phyloP scores from a whole-genome alignment of 2,329 filamentous ascomycete genomes.

The Penicillium verrucosum region DNA sequence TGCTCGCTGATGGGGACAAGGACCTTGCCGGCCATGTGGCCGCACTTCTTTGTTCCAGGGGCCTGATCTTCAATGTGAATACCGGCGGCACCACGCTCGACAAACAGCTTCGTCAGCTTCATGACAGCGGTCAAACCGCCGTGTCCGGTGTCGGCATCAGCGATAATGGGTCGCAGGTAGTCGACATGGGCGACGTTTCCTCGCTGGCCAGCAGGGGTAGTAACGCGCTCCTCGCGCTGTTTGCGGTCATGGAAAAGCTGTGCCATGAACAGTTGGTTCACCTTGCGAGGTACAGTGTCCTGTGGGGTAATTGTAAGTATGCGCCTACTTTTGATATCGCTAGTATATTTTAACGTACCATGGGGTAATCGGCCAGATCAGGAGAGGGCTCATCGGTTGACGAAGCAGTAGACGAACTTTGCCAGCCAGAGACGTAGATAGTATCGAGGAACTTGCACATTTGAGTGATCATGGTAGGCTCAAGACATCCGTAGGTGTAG shows the following conservation, averaged over 20 bases:
- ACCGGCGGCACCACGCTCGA: constrained; percentile 93
- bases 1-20: constrained; percentile 95
- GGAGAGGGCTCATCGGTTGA: constrained; percentile 93
- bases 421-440: constrained; percentile 98
- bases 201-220: constrained; percentile 69
- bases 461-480: constrained; percentile 97
- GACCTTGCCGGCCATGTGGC: constrained; percentile 98
- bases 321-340: background rate
- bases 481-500: constrained; percentile 94
- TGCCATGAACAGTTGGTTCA: constrained; percentile 94
- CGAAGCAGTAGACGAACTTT: constrained; percentile 94
- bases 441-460: constrained; percentile 99
- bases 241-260: constrained; percentile 99
- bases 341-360: constrained; percentile 53
- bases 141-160: constrained; percentile 95
- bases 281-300: constrained; percentile 98
- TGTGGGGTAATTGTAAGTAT: constrained; percentile 36
- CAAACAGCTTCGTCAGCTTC: constrained; percentile 97
- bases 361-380: constrained; percentile 96
- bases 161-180: constrained; percentile 92
- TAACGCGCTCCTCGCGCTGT: constrained; percentile 90
- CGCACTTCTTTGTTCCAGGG: constrained; percentile 98
- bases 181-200: constrained; percentile 74
- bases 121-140: constrained; percentile 97
- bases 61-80: constrained; percentile 99